These are phyloP conservation scores for Carex scoparia DNA, from an alignment of 176 grass and related monocot species.

Conservation along the genomic window DNA sequence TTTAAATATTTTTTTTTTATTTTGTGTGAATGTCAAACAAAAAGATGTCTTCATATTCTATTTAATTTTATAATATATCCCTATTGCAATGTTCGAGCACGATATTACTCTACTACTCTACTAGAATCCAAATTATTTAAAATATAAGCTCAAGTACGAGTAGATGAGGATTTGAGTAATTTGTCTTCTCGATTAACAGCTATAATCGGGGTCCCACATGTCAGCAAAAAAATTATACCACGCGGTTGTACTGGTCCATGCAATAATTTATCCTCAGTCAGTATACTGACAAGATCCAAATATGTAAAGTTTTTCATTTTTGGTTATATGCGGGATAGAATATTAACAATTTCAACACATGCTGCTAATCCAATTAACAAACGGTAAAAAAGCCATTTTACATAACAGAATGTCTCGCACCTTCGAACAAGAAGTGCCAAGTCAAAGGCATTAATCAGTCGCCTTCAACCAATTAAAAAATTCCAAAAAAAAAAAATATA, in stretches of 20 bases:
- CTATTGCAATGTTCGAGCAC: no score
- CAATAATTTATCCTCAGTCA: neutral
- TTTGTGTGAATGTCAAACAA: no score
- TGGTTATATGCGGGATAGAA: neutral
- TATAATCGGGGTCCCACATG: neutral
- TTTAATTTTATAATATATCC: no score
- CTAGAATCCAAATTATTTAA: neutral
- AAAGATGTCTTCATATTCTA: no score
- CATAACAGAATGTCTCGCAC: neutral
- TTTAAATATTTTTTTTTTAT: no score
- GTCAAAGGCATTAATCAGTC: neutral
- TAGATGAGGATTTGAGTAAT: no score
- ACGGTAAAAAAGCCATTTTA: neutral
- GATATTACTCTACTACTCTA: no score
- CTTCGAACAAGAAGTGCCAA: neutral
- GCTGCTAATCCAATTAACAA: neutral
- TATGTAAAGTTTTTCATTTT: neutral
- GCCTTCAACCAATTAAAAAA: neutral
- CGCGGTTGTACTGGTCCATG: neutral
- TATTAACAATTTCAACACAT: neutral
- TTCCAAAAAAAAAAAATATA: neutral
- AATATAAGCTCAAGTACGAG: neutral
- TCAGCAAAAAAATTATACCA: neutral
- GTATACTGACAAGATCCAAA: neutral
- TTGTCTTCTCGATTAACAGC: neutral